phyloP scores from a whole-genome alignment of 176 grass and related monocot genomes.

The Carex myosuroides region DNA sequence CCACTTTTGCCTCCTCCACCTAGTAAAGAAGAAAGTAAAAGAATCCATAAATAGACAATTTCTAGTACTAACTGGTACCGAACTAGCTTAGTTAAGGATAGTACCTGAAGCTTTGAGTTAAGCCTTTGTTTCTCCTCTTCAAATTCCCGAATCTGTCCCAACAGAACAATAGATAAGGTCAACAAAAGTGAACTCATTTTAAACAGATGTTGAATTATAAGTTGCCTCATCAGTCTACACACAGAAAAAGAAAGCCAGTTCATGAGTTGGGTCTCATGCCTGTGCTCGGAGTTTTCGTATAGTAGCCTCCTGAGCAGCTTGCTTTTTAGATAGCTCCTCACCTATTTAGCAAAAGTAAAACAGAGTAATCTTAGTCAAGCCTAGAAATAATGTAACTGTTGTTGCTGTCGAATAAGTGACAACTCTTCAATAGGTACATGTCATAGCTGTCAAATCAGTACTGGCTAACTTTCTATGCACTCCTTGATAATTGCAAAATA shows the following conservation, averaged over 20 bases:
- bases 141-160: conserved; percentile 85
- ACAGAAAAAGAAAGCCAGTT: neutral
- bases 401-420: neutral
- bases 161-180: conserved; percentile 25
- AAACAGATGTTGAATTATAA: conserved; percentile 1
- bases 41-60: conserved; percentile 14
- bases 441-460: neutral
- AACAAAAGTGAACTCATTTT: conserved; percentile 12
- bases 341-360: conserved; percentile 50
- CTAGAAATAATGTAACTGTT: neutral
- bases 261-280: conserved; percentile 39
- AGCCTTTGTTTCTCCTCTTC: conserved; percentile 97
- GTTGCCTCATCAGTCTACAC: neutral
- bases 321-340: conserved; percentile 97
- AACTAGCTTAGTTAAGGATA: neutral
- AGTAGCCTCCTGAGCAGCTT: conserved; percentile 98
- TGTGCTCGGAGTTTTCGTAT: conserved; percentile 95
- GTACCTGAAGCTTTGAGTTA: conserved; percentile 95
- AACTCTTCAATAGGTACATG: neutral
- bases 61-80: neutral
- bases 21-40: conserved; percentile 37
- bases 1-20: conserved; percentile 97
- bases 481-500: neutral
- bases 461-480: neutral
- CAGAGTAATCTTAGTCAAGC: neutral